Conservation (phyloP, 2,329 filamentous ascomycete genomes). For the Harringtonia aguacate region DNA sequence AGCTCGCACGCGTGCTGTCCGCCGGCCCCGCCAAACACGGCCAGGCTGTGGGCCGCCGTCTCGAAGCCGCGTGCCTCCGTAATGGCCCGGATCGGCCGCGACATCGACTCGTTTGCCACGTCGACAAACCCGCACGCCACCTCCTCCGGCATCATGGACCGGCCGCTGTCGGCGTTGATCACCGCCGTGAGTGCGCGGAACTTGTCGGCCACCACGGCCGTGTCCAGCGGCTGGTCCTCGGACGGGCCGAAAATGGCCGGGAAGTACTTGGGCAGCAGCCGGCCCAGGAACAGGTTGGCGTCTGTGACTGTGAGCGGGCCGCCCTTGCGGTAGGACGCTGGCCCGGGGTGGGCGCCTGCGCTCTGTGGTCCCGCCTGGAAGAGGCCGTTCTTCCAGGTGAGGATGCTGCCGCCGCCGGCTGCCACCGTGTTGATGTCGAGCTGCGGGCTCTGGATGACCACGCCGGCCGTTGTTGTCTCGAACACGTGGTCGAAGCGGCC, state of each 20-base stretch:
- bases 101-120: slow-evolving; percentile 88
- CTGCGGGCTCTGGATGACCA: slow-evolving; percentile 85
- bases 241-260: slow-evolving; percentile 91
- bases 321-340: slow-evolving; percentile 82
- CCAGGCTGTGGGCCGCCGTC: slow-evolving; percentile 79
- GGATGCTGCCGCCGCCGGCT: slow-evolving; percentile 71
- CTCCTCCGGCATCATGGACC: slow-evolving; percentile 67
- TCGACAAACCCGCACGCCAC: slow-evolving; percentile 84
- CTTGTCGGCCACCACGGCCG: slow-evolving; percentile 61
- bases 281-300: slow-evolving; percentile 76
- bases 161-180: slow-evolving; percentile 66
- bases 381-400: slow-evolving; percentile 82
- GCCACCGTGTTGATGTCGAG: slow-evolving; percentile 93
- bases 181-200: slow-evolving; percentile 66
- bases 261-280: slow-evolving; percentile 82
- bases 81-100: slow-evolving; percentile 75
- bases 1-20: slow-evolving; percentile 91
- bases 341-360: slow-evolving; percentile 79
- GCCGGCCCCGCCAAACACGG: slow-evolving; percentile 85
- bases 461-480: slow-evolving; percentile 77
- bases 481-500: slow-evolving; percentile 90
- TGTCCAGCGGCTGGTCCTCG: slow-evolving; percentile 72
- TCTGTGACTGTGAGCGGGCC: slow-evolving; percentile 90
- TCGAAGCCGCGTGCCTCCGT: slow-evolving; percentile 91
- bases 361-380: slow-evolving; percentile 88